Evolutionary conservation across 2,329 filamentous ascomycete genomes (phyloP), one percentile per base, ranked within the genome.

Genomic region (Leptographium flavum): DNA sequence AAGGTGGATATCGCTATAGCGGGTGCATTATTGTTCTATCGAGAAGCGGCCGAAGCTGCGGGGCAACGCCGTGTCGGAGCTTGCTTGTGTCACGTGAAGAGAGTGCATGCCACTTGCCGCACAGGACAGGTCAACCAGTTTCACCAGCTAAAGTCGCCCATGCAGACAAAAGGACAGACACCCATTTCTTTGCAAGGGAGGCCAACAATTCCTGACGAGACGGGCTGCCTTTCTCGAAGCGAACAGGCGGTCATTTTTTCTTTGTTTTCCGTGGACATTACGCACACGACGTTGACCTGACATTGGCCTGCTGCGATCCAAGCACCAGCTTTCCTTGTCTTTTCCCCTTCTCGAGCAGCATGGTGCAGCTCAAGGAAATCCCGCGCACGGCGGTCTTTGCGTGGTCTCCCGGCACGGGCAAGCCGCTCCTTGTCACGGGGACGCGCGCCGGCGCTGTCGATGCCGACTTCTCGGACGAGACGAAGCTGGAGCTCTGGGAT

Each of bases 331-430:
- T 37, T 31, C 28, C 31, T 39, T 21, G 6, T n/a, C 21, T 39
- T 13, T 36, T 39, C 15, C 13, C 25, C 31, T 22, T 32, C n/a
- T 31, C 45, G 27, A 22, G 22, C 39, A 45, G 14, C 64, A 98
- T 98, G 92, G 90, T 95, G 66, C 85, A 87, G 69, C 74, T 96
- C 65, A 80, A 90, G 73, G 88, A 96, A 71, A 93, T 98, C 60
- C 85, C 87, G 63, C 80, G 92, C 67, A 98, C 92, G 58, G 92
- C 90, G 64, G 84, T 90, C 58, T 98, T 98, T 64, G 87, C 92
- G 59, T 98, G 92, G 90, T 94, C 87, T 55, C 83, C 88, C 23
- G 84, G 81, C 55, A 68, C 85, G 42, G 74, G 76, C 33, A 78
- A 81, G 55, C 87, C 90, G 56, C 72, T 94, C 55, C 71, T 98